phyloP scores from a whole-genome alignment of 805 yeast species.

The Candida nonsorbophila region DNA sequence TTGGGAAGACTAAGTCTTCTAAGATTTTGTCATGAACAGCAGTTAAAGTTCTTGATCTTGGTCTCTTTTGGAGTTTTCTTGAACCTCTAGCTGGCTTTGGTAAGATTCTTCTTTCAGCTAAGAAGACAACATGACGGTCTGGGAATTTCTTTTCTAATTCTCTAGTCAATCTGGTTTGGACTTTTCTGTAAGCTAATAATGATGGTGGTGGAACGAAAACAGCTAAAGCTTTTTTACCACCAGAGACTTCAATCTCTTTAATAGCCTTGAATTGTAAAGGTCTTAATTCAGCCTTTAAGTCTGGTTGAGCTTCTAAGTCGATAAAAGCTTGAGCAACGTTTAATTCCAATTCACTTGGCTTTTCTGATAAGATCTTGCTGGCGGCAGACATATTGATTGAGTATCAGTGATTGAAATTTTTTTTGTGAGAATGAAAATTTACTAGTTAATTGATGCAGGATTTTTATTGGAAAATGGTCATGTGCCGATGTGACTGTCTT shows the following conservation, averaged over 20 bases:
- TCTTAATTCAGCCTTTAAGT: conserved; percentile 96
- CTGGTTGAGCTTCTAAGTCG: conserved; percentile 95
- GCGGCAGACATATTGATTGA: conserved; percentile 95
- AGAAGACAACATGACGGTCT: conserved; percentile 98
- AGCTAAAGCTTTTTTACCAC: conserved; percentile 98
- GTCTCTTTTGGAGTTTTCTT: conserved; percentile 96
- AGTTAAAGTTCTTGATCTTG: conserved; percentile 98
- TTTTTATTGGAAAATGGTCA: conserved; percentile 3
- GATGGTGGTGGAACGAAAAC: conserved; percentile 97
- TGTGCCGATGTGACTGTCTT: conserved; percentile 11
- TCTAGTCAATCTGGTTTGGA: conserved; percentile 95
- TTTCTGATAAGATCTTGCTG: conserved; percentile 88
- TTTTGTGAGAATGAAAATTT: conserved; percentile 2
- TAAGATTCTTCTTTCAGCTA: conserved; percentile 98
- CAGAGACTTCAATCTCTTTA: conserved; percentile 95
- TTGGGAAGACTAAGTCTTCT: conserved; percentile 99
- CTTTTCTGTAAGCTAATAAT: conserved; percentile 89
- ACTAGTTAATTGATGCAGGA: conserved; percentile 2
- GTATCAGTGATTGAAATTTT: conserved; percentile 5
- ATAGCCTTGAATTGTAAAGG: conserved; percentile 98
- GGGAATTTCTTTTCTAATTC: conserved; percentile 99
- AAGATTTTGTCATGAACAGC: conserved; percentile 98
- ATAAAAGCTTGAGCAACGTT: conserved; percentile 98
- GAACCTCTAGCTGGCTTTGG: conserved; percentile 98
- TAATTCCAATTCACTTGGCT: conserved; percentile 98